These are phyloP conservation scores for Sclerotinia borealis DNA, from an alignment of 2,329 filamentous ascomycete species.

Conservation along the genomic window DNA sequence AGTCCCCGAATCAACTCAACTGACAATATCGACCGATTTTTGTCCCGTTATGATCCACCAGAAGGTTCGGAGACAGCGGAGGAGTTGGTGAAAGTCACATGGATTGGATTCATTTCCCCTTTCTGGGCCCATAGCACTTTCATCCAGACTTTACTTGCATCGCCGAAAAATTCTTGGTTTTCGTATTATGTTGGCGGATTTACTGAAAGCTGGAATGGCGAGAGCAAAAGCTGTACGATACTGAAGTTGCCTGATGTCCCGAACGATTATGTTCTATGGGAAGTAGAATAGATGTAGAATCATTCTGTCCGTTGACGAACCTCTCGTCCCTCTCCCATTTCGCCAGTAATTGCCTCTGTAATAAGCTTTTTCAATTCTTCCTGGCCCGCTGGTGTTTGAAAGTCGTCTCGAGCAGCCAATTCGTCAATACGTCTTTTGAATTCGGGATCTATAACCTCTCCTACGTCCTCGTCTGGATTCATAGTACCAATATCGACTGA, in stretches of 20 bases:
- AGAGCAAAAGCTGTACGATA: conserved; percentile 46
- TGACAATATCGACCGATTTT: conserved; percentile 60
- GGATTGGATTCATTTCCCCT: conserved; percentile 52
- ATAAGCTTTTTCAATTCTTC: conserved; percentile 71
- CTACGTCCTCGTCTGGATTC: conserved; percentile 54
- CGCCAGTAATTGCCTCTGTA: conserved; percentile 68
- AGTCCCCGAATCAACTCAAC: conserved; percentile 54
- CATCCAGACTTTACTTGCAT: conserved; percentile 39
- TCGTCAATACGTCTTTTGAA: conserved; percentile 85
- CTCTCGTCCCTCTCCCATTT: conserved; percentile 59
- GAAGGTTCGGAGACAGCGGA: conserved; percentile 18
- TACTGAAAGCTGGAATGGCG: conserved; percentile 39
- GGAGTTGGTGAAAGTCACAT: conserved; percentile 47
- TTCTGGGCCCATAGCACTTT: conserved; percentile 46
- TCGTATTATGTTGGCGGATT: conserved; percentile 48
- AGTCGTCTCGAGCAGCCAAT: conserved; percentile 75
- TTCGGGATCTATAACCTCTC: conserved; percentile 69
- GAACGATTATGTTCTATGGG: conserved; percentile 56
- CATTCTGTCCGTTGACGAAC: conserved; percentile 57
- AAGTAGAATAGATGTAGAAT: conserved; percentile 36
- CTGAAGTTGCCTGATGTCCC: conserved; percentile 44
- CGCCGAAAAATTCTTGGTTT: conserved; percentile 48
- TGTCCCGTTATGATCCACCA: conserved; percentile 62
- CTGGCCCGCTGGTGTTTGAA: conserved; percentile 75
- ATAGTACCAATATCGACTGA: conserved; percentile 73